Evolutionary conservation across 371 early-diverging fungal species (phyloP).

Genomic region (Syncephalastrum monosporum): DNA sequence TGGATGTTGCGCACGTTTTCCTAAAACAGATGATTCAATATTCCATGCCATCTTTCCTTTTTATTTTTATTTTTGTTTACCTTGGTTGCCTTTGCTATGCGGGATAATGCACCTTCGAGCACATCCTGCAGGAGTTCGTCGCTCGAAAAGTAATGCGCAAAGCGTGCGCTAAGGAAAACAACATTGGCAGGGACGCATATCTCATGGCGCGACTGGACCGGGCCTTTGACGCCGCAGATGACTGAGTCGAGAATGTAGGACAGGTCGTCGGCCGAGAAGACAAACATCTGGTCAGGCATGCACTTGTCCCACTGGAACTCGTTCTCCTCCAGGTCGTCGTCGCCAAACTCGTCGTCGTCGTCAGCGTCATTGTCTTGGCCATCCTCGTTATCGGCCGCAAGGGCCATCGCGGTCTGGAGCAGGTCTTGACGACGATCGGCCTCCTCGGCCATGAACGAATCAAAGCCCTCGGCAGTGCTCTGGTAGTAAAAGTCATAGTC

Average conservation of each 20-base stretch:
- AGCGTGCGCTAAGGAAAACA: constrained; percentile 85
- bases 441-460: constrained; percentile 46
- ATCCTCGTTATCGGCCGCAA: constrained; percentile 15
- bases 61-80: constrained; percentile 23
- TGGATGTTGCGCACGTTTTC: constrained; percentile 24
- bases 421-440: constrained; percentile 42
- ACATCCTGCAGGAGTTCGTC: constrained; percentile 71
- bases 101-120: constrained; percentile 57
- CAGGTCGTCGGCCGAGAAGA: constrained; percentile 63
- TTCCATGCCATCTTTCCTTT: neutral
- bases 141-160: constrained; percentile 79
- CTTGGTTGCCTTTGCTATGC: constrained; percentile 64
- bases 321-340: constrained; percentile 15
- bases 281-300: constrained; percentile 88
- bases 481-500: constrained; percentile 50
- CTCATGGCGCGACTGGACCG: constrained; percentile 51
- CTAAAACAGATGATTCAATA: constrained; percentile 6
- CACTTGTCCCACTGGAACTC: constrained; percentile 78
- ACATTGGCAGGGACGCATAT: constrained; percentile 82
- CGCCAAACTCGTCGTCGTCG: constrained; percentile 21
- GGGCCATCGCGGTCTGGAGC: constrained; percentile 29
- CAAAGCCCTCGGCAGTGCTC: constrained; percentile 37
- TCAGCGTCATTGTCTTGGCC: constrained; percentile 8
- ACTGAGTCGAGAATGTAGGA: constrained; percentile 68
- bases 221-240: constrained; percentile 58